A percentile compares a stretch with the other conserved stretches of the same genome.
Conservation (phyloP, 345 rosid species). For the Arabidopsis suecica region DNA sequence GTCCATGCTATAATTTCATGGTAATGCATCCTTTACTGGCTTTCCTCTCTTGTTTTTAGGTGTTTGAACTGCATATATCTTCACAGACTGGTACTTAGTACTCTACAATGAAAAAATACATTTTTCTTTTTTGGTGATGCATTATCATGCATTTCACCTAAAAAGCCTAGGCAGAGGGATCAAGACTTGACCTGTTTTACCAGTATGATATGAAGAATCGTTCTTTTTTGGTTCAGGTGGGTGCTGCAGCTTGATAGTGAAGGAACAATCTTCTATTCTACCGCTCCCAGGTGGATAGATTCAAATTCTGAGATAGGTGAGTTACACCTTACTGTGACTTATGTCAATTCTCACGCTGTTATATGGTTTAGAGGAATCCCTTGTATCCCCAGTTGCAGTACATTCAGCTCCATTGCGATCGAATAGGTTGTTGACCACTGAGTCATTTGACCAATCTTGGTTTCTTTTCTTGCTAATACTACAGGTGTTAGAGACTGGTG, state of each 20-base stretch:
- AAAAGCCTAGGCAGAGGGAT: background rate
- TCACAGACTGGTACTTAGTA: background rate
- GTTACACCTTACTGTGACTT: constrained; percentile 25
- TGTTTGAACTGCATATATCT: constrained; percentile 2
- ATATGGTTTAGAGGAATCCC: constrained; percentile 9
- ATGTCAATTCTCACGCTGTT: constrained; percentile 15
- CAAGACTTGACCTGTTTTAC: background rate
- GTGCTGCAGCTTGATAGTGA: constrained; percentile 84
- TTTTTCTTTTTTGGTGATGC: constrained; percentile 4
- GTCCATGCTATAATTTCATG: constrained; percentile 85
- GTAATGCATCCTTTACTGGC: constrained; percentile 46
- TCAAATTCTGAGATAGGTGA: constrained; percentile 55
- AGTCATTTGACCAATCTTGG: constrained; percentile 10
- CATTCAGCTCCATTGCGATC: constrained; percentile 10
- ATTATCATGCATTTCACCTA: background rate
- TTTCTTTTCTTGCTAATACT: constrained; percentile 5
- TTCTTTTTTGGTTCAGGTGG: constrained; percentile 66
- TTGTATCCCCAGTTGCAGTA: constrained; percentile 9
- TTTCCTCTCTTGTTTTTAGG: constrained; percentile 2
- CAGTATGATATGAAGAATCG: constrained; percentile 25
- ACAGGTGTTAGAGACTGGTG: constrained; percentile 79
- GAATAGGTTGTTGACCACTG: background rate
- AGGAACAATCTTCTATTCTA: constrained; percentile 83
- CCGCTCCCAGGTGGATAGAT: constrained; percentile 88
- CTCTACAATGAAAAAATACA: background rate